Percentiles rank a stretch among this genome's conserved stretches.
These are phyloP conservation scores for Ophiocytium majus DNA, from an alignment of 352 stramenopile genomes.

Conservation along the genomic window DNA sequence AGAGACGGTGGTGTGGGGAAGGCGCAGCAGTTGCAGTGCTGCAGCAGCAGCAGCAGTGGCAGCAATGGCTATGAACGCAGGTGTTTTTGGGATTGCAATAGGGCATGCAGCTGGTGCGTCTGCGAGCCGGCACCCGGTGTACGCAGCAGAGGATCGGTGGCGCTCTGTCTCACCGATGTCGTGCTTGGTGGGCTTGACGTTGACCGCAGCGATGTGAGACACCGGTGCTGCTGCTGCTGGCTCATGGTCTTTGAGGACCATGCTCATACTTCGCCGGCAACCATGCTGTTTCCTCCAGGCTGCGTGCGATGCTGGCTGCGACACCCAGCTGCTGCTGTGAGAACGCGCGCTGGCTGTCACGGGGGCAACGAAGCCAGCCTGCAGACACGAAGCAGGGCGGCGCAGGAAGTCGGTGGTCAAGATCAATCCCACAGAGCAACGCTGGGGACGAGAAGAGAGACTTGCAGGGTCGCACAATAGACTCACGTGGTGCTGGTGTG, in stretches of 20 bases:
- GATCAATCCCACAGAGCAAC: too few relatives aligned
- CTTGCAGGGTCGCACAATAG: too few relatives aligned
- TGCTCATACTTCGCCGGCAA: background rate
- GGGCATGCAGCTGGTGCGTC: background rate
- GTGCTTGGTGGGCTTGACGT: constrained; percentile 34
- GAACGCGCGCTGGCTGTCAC: background rate
- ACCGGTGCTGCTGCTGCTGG: background rate
- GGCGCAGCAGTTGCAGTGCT: too few relatives aligned
- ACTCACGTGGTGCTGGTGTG: background rate
- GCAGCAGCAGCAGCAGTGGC: too few relatives aligned
- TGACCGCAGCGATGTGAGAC: background rate
- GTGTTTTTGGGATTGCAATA: too few relatives aligned
- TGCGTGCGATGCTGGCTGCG: background rate
- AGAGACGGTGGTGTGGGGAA: too few relatives aligned
- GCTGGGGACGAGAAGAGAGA: too few relatives aligned
- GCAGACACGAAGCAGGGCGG: background rate
- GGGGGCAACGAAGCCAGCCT: background rate
- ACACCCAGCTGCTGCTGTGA: background rate
- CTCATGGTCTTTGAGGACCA: constrained; percentile 12
- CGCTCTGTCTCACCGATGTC: constrained; percentile 26
- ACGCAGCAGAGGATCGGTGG: too few relatives aligned
- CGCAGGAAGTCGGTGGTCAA: too few relatives aligned
- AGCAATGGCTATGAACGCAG: too few relatives aligned
- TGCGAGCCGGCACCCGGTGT: too few relatives aligned
- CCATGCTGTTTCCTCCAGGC: too few relatives aligned